Evolutionary conservation across 148 eudicot genomes (phyloP).

Genomic region (Cornus suecica): DNA sequence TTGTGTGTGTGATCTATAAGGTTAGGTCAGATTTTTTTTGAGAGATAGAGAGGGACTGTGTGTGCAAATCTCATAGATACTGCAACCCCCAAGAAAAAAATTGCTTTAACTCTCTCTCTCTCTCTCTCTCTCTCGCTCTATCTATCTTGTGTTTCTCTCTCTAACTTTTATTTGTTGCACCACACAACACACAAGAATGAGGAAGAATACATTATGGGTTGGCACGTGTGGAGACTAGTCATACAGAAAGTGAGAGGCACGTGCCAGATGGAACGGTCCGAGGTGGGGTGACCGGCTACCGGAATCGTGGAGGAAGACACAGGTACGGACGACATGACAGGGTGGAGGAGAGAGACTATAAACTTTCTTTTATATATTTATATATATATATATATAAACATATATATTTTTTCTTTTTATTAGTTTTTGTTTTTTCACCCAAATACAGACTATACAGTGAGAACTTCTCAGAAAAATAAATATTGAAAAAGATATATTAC

Average conservation of each 20-base stretch:
- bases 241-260: slow-evolving; percentile 2
- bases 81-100: slow-evolving; percentile 16
- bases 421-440: no score
- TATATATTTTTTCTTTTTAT: no score
- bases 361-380: no score
- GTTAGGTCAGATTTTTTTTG: slow-evolving; percentile 10
- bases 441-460: no score
- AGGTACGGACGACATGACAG: slow-evolving; percentile 27
- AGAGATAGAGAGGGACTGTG: slow-evolving; percentile 10
- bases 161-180: slow-evolving; percentile 44
- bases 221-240: slow-evolving; percentile 10
- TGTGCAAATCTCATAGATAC: slow-evolving; percentile 7
- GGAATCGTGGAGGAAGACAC: slow-evolving; percentile 17
- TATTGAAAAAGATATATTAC: no score
- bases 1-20: neutral
- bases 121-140: slow-evolving; percentile 3
- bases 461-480: no score
- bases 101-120: slow-evolving; percentile 10
- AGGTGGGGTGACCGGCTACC: slow-evolving; percentile 20
- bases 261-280: neutral
- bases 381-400: no score
- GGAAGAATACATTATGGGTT: slow-evolving; percentile 6
- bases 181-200: slow-evolving; percentile 19
- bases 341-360: slow-evolving; percentile 11
- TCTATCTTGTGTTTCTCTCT: slow-evolving; percentile 18